Percentiles rank a stretch among this genome's conserved stretches.
Evolutionary conservation across 306 rosid species (phyloP).

Genomic region (Inga laurina): DNA sequence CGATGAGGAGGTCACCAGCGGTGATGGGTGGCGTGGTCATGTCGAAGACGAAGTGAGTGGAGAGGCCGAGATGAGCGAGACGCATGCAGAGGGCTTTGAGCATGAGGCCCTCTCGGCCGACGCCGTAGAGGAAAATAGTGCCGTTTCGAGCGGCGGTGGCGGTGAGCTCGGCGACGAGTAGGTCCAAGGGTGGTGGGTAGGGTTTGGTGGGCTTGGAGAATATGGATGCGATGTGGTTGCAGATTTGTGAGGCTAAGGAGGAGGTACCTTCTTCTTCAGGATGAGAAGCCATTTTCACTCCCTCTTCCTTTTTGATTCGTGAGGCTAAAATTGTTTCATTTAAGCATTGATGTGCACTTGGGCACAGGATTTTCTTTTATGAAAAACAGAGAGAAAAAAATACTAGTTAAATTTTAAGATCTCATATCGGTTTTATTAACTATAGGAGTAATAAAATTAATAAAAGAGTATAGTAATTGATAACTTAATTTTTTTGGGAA

Average conservation of each 20-base stretch:
- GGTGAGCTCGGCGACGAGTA: conserved; percentile 61
- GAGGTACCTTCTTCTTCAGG: conserved; percentile 16
- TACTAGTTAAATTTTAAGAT: too few species aligned
- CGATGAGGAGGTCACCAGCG: conserved; percentile 67
- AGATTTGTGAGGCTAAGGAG: conserved; percentile 56
- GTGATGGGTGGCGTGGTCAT: conserved; percentile 82
- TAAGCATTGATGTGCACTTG: neutral
- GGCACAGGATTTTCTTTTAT: too few species aligned
- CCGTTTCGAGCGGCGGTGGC: conserved; percentile 42
- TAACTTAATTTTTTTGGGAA: too few species aligned
- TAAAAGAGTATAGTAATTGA: too few species aligned
- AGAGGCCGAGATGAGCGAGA: conserved; percentile 71
- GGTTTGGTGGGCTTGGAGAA: conserved; percentile 70
- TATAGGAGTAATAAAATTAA: too few species aligned
- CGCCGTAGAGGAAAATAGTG: conserved; percentile 76
- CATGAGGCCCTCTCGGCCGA: conserved; percentile 95
- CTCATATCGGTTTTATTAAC: too few species aligned
- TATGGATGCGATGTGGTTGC: conserved; percentile 68
- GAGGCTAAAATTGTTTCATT: neutral
- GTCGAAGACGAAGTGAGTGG: conserved; percentile 79
- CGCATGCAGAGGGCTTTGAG: conserved; percentile 87
- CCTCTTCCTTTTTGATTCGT: neutral
- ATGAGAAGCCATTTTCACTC: conserved; percentile 2
- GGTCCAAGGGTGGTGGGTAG: conserved; percentile 57
- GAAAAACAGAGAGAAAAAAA: too few species aligned